These are phyloP conservation scores for Aspergillus hortae DNA, from an alignment of 2,329 filamentous ascomycete genomes.

Conservation along the genomic window DNA sequence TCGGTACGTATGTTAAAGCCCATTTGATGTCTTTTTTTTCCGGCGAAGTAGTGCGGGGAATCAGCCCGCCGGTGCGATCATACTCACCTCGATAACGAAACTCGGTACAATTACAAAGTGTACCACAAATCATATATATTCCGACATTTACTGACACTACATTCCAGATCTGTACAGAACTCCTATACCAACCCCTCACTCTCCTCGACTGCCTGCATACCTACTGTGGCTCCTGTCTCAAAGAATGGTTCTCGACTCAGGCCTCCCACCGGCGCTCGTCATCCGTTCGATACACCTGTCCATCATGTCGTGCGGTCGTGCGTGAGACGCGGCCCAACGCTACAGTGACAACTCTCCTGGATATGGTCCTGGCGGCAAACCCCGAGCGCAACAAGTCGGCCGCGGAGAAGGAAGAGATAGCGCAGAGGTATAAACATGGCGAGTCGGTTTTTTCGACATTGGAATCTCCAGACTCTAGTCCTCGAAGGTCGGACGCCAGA, in stretches of 20 bases:
- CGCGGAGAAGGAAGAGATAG: constrained; percentile 73
- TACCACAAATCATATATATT: too few species aligned
- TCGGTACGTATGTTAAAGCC: constrained; percentile 62
- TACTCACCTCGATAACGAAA: too few species aligned
- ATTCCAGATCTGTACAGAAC: constrained; percentile 86
- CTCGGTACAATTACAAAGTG: too few species aligned
- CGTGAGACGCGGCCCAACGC: constrained; percentile 87
- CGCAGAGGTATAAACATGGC: constrained; percentile 71
- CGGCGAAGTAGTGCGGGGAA: not conserved
- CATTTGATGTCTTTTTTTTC: constrained; percentile 6
- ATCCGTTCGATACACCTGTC: constrained; percentile 73
- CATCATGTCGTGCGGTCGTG: constrained; percentile 82
- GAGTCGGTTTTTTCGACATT: constrained; percentile 72
- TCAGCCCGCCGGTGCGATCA: not conserved
- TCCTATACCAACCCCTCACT: constrained; percentile 85
- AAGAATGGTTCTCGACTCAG: constrained; percentile 92
- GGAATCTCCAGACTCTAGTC: constrained; percentile 34
- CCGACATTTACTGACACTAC: not conserved
- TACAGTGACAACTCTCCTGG: constrained; percentile 80
- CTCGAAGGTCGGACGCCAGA: constrained; percentile 49
- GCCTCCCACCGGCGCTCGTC: constrained; percentile 52
- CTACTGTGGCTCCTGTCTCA: constrained; percentile 91
- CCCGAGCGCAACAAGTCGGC: constrained; percentile 68
- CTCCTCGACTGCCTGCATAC: constrained; percentile 92
- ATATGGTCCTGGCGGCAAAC: constrained; percentile 80